phyloP scores from a whole-genome alignment of 441 rosid genomes.

The Croton setiger region DNA sequence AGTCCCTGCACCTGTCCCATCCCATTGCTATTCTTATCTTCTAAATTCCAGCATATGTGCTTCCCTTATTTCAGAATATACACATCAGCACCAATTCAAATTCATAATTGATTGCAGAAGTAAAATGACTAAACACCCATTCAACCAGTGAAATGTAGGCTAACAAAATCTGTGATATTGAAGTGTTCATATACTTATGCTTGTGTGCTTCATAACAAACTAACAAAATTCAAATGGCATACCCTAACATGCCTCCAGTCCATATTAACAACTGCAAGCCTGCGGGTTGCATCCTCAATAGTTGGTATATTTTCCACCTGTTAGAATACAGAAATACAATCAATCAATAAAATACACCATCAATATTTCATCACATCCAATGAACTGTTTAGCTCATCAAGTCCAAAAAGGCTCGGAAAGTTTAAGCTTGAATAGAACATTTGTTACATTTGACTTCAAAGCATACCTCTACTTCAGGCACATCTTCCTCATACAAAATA shows the following conservation, averaged over 20 bases:
- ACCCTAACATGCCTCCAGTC: conserved; percentile 96
- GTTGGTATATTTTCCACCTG: conserved; percentile 65
- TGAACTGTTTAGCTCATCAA: neutral
- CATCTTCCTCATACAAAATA: neutral
- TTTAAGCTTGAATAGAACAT: neutral
- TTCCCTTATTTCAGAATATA: neutral
- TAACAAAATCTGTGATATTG: conserved; percentile 4
- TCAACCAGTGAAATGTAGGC: neutral
- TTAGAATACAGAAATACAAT: conserved; percentile 14
- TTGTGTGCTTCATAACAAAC: neutral
- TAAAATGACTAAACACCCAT: neutral
- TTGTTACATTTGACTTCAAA: neutral
- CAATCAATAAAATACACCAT: neutral
- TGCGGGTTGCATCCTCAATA: conserved; percentile 68
- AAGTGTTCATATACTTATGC: neutral
- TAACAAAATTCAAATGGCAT: conserved; percentile 17
- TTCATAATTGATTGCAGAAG: neutral
- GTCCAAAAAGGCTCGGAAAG: neutral
- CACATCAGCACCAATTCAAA: neutral
- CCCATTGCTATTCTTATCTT: neutral
- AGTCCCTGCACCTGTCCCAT: neutral
- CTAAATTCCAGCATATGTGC: neutral
- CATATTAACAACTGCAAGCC: conserved; percentile 82
- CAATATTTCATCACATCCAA: neutral
- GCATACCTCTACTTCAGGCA: conserved; percentile 37